Percentiles rank a stretch among this genome's conserved stretches.
Conservation (phyloP, 1,284 basidiomycete species). For the Coriolopsis trogii region DNA sequence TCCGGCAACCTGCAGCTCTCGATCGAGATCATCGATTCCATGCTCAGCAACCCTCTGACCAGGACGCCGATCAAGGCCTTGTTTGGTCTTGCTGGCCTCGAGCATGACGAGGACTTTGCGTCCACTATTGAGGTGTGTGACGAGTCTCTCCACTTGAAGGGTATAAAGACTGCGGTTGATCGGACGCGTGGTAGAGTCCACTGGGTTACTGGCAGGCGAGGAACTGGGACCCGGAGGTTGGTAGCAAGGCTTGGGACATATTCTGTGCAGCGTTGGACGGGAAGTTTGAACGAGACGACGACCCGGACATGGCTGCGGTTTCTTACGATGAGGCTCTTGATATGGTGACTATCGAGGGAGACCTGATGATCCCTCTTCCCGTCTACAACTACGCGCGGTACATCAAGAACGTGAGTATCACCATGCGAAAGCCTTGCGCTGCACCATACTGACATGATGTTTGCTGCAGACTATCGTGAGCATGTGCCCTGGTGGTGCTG, state of each 20-base stretch:
- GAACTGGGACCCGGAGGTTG: constrained; percentile 79
- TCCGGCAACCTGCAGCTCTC: constrained; percentile 69
- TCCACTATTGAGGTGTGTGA: constrained; percentile 60
- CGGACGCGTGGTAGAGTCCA: constrained; percentile 35
- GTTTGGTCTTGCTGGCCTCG: constrained; percentile 71
- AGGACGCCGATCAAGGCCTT: constrained; percentile 61
- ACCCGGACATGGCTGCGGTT: constrained; percentile 4
- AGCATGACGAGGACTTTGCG: constrained; percentile 81
- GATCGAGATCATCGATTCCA: constrained; percentile 62
- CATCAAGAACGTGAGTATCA: constrained; percentile 62
- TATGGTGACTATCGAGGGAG: constrained; percentile 40
- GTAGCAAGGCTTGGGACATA: constrained; percentile 63
- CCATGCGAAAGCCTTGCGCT: not conserved
- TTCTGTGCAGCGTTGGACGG: constrained; percentile 71
- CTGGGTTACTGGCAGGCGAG: constrained; percentile 62
- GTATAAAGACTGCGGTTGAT: not conserved
- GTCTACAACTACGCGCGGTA: constrained; percentile 79
- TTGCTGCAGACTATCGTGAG: constrained; percentile 59
- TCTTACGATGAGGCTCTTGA: constrained; percentile 23
- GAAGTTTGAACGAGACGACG: constrained; percentile 33
- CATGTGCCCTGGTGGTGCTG: constrained; percentile 54
- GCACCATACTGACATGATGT: not conserved
- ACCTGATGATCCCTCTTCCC: constrained; percentile 52
- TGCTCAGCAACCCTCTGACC: constrained; percentile 52
- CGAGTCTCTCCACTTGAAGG: not conserved